phyloP scores from a whole-genome alignment of 495 filamentous ascomycete species.

The Hypomontagnella monticulosa region DNA sequence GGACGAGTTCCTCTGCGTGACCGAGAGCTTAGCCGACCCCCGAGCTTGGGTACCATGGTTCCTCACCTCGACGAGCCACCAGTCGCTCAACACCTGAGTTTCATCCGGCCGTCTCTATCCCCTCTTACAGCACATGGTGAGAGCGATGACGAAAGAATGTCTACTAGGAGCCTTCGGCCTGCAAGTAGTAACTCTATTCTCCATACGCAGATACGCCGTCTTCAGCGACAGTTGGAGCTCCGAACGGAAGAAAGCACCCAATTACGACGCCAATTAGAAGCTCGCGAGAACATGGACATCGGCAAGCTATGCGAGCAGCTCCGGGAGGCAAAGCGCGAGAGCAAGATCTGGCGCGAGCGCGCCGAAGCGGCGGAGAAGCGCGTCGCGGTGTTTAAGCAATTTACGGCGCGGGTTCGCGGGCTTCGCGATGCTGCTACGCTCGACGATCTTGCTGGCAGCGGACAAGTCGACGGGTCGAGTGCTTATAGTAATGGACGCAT shows the following conservation, averaged over 20 bases:
- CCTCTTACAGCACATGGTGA: constrained; percentile 5
- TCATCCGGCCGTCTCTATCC: constrained; percentile 25
- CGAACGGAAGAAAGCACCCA: constrained; percentile 54
- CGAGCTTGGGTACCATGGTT: constrained; percentile 42
- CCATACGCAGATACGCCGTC: constrained; percentile 54
- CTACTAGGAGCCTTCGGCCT: constrained; percentile 22
- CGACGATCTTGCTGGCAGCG: background rate
- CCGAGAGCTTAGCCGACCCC: constrained; percentile 26
- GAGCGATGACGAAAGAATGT: constrained; percentile 12
- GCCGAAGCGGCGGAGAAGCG: constrained; percentile 62
- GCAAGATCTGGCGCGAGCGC: constrained; percentile 57
- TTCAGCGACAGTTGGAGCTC: constrained; percentile 55
- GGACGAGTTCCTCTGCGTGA: constrained; percentile 14
- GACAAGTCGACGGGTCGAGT: constrained; percentile 23
- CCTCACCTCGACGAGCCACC: constrained; percentile 41
- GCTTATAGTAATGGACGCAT: background rate
- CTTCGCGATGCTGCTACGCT: constrained; percentile 20
- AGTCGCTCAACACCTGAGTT: constrained; percentile 42
- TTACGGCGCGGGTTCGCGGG: constrained; percentile 42
- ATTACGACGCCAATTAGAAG: constrained; percentile 53
- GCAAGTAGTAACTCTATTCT: constrained; percentile 50
- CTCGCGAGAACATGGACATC: constrained; percentile 49
- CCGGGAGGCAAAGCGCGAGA: constrained; percentile 53
- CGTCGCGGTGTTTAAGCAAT: constrained; percentile 50
- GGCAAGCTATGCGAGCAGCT: constrained; percentile 57